Evolutionary conservation across 768 basidiomycete genomes (phyloP).

Genomic region (Crepidotus variabilis): DNA sequence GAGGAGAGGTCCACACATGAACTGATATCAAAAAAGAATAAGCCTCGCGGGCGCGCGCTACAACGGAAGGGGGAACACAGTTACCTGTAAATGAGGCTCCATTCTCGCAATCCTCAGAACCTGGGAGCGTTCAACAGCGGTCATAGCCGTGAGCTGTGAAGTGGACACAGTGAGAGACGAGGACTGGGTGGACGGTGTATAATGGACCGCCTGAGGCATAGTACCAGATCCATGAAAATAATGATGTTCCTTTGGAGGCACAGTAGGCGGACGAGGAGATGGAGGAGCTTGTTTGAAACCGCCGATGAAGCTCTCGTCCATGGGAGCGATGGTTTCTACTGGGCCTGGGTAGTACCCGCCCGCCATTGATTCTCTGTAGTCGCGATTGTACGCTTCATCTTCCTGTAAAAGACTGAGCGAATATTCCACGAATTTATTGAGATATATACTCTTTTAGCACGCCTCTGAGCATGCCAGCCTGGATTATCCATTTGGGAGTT

Average conservation of each 20-base stretch:
- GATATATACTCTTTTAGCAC: constrained; percentile 49
- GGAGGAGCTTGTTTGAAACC: constrained; percentile 42
- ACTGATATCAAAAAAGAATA: constrained; percentile 33
- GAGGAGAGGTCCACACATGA: constrained; percentile 90
- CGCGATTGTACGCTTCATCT: constrained; percentile 23
- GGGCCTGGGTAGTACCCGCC: constrained; percentile 33
- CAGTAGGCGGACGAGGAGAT: constrained; percentile 41
- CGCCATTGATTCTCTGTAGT: constrained; percentile 37
- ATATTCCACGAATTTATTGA: not conserved
- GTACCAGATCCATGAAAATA: constrained; percentile 8
- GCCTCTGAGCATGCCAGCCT: constrained; percentile 71
- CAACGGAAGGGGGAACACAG: constrained; percentile 9
- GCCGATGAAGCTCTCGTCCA: constrained; percentile 60
- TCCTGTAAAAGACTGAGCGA: constrained; percentile 23
- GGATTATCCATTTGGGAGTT: constrained; percentile 57
- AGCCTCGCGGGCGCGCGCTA: no score
- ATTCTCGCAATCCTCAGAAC: constrained; percentile 57
- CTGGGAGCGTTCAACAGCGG: constrained; percentile 64
- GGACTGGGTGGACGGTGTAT: constrained; percentile 11
- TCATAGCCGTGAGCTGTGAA: constrained; percentile 44
- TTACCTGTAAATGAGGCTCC: constrained; percentile 73
- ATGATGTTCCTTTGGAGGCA: constrained; percentile 45
- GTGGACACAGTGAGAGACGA: constrained; percentile 30
- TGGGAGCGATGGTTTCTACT: constrained; percentile 56
- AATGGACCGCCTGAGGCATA: not conserved